Evolutionary conservation across 177 flowering plant genomes (phyloP).

Genomic region (Tripterygium wilfordii): DNA sequence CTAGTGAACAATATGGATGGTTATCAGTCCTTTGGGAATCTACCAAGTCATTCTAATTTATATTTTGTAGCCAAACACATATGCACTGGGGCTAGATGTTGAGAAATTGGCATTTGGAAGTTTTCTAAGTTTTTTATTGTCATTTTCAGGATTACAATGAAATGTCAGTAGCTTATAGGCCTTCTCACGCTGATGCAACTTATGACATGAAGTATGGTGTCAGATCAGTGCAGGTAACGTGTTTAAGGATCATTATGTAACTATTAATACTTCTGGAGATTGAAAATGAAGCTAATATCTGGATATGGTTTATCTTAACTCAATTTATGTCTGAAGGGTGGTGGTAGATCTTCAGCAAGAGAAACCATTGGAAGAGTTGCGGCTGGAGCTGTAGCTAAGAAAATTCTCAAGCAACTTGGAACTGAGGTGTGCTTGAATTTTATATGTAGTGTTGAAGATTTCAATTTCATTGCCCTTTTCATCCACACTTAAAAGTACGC

Average conservation of each 20-base stretch:
- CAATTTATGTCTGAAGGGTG: conserved; percentile 92
- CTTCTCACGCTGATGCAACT: conserved; percentile 99
- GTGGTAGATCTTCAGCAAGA: conserved; percentile 99
- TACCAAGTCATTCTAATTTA: too few relatives aligned
- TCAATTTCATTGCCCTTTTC: too few relatives aligned
- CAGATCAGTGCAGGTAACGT: conserved; percentile 79
- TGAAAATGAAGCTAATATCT: too few relatives aligned
- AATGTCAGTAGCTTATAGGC: conserved; percentile 89
- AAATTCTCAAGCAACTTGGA: conserved; percentile 67
- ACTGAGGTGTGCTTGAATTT: conserved; percentile 95
- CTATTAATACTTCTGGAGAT: not conserved
- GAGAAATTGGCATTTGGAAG: too few relatives aligned
- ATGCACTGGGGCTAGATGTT: too few relatives aligned
- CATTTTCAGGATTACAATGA: conserved; percentile 84
- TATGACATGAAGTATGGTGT: conserved; percentile 97
- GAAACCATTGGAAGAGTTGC: conserved; percentile 99
- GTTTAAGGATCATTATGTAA: conserved; percentile 6
- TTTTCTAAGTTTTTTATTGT: too few relatives aligned
- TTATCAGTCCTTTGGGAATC: too few relatives aligned
- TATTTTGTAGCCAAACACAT: too few relatives aligned
- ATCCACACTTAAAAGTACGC: too few relatives aligned
- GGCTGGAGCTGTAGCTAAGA: conserved; percentile 94
- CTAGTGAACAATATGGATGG: too few relatives aligned
- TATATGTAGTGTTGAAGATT: too few relatives aligned
- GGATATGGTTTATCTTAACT: too few relatives aligned